phyloP scores from a whole-genome alignment of 1,284 basidiomycete genomes.

The Irpex sp. region DNA sequence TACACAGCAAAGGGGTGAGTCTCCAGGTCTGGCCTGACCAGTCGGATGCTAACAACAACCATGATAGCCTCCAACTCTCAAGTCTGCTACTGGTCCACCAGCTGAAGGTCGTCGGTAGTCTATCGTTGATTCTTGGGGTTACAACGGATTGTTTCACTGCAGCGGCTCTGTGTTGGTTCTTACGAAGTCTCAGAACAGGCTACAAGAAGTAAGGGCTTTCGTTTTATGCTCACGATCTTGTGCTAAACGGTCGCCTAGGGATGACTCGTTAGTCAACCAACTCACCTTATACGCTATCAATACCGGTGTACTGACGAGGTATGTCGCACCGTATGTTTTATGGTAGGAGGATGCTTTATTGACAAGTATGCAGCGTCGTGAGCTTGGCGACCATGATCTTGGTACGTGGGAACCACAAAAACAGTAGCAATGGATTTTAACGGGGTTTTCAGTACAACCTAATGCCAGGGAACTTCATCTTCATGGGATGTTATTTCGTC shows the following conservation, averaged over 20 bases:
- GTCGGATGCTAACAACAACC: neutral
- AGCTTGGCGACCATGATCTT: conserved; percentile 53
- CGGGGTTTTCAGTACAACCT: conserved; percentile 43
- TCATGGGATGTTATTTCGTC: conserved; percentile 54
- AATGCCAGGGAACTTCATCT: conserved; percentile 51
- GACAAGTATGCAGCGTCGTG: conserved; percentile 36
- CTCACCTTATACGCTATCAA: conserved; percentile 51
- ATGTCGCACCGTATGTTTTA: conserved; percentile 3
- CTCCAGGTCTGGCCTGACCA: neutral
- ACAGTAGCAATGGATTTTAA: neutral
- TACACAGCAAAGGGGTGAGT: conserved; percentile 10
- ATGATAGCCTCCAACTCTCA: conserved; percentile 2
- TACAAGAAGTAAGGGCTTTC: conserved; percentile 28
- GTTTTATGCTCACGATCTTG: neutral
- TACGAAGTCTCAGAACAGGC: conserved; percentile 45
- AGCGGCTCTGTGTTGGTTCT: conserved; percentile 43
- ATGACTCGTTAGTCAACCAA: conserved; percentile 53
- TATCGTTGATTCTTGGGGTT: conserved; percentile 39
- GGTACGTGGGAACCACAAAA: conserved; percentile 31
- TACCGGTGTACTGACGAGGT: conserved; percentile 60
- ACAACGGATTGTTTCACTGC: conserved; percentile 45
- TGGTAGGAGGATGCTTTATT: neutral
- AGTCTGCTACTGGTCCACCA: conserved; percentile 5
- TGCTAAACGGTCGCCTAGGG: conserved; percentile 29
- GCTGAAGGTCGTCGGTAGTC: conserved; percentile 34